Base-by-base conservation (phyloP, 2,329 filamentous ascomycete genomes). In the Fusarium torulosum region DNA sequence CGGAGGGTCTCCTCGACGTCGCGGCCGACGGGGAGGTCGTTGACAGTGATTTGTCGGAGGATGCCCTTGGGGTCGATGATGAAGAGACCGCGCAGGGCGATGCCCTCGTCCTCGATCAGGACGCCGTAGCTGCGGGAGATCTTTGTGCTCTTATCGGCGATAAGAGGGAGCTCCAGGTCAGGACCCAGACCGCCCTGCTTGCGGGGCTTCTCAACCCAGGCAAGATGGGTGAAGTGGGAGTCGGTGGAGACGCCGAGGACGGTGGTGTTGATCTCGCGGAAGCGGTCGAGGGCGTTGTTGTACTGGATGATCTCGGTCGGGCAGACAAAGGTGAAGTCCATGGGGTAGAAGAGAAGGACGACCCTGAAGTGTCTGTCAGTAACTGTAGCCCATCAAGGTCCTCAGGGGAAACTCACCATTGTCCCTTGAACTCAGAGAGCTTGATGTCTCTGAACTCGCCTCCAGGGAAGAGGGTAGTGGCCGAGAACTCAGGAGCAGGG, bases 311-410 rank as follows among this genome's bases (percentile, higher is more conserved):
- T 89, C 78, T 90, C 86, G 75, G 86, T 88, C 27, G 86, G 86
- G 81, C 88, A 90, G 75, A 90, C 87, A 70, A 90, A 90, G 70
- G 87, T 89, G 83, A 88, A 90, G 72, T 89, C 88, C 79, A 89
- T 87, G 58, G 88, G 88, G 77, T 90, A 87, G 82, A 90, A 90
- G 67, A 87, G 84, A 33, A 90, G 86, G 71, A 90, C 81, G 60
- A 90, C 84, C 88, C 88, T 82, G 25, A 0, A n/a, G 9, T 4
- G 8, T 13, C 7, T 29, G 38, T 51, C 21, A 42, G 43, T 11
- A n/a, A 47, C 7, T 10, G 19, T 4, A 35, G 20, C 7, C 43
- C 37, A 59, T 46, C 43, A 20, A 17, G 55, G 38, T 35, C 11
- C 15, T 25, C 29, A 20, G 33, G 20, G 19, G 13, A 21, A 27